Evolutionary conservation across 2,329 filamentous ascomycete species (phyloP).

Genomic region (Verticillium alfalfae): DNA sequence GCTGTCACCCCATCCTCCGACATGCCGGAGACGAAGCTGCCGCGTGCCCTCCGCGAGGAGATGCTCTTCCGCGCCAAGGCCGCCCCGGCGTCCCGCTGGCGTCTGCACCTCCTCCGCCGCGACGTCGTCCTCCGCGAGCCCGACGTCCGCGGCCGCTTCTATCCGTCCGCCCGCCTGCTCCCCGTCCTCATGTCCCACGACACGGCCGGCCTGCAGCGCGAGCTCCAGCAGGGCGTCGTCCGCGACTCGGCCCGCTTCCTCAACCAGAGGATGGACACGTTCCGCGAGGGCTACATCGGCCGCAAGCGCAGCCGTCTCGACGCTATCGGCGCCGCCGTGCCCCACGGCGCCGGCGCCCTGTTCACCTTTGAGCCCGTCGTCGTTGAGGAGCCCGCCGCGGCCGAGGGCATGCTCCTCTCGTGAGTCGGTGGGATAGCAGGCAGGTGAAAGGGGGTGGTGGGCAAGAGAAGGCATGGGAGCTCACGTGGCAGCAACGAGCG

Average conservation of each 20-base stretch:
- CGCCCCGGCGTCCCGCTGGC: conserved; percentile 25
- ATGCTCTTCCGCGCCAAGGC: conserved; percentile 30
- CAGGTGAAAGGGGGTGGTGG: too few relatives aligned
- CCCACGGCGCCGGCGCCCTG: conserved; percentile 15
- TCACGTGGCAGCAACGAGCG: too few relatives aligned
- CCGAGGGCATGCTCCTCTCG: not conserved
- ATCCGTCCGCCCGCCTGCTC: conserved; percentile 48
- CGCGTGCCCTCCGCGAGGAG: conserved; percentile 33
- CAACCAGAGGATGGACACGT: conserved; percentile 42
- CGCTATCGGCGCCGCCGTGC: conserved; percentile 36
- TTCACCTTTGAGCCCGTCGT: conserved; percentile 24
- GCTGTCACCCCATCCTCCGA: conserved; percentile 10
- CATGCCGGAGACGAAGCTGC: conserved; percentile 29
- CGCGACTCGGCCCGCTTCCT: conserved; percentile 41
- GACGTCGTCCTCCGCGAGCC: conserved; percentile 41
- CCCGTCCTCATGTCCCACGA: conserved; percentile 29
- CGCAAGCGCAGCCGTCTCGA: conserved; percentile 32
- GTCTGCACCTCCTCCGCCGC: conserved; percentile 34
- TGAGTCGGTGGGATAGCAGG: not conserved
- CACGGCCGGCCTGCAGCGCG: conserved; percentile 22
- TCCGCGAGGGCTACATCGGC: conserved; percentile 36
- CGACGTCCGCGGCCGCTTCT: conserved; percentile 50
- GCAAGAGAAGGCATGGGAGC: too few relatives aligned
- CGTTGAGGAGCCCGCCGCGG: conserved; percentile 21
- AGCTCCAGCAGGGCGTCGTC: conserved; percentile 32